Evolutionary conservation across 331 rosid species (phyloP).

Genomic region (Cydonia oblonga): DNA sequence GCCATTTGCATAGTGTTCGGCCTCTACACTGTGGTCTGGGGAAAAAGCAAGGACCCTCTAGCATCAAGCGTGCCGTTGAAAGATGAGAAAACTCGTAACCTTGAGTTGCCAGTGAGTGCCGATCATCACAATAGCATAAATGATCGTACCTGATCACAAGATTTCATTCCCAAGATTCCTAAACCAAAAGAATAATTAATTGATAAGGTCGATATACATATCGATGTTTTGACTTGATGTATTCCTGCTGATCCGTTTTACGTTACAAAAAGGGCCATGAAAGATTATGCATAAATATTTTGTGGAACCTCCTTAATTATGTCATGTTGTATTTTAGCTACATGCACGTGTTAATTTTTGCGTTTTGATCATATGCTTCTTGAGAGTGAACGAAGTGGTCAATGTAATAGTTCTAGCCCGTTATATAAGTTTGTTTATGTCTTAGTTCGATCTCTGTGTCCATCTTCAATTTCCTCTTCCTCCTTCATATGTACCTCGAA

Average conservation of each 20-base stretch:
- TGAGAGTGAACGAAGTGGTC: constrained; percentile 1
- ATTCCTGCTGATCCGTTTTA: background rate
- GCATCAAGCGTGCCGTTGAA: constrained; percentile 6
- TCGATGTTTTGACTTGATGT: background rate
- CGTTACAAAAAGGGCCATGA: background rate
- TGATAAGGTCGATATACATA: background rate
- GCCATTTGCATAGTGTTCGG: constrained; percentile 69
- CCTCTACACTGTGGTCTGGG: constrained; percentile 89
- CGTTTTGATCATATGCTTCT: background rate
- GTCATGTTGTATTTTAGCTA: background rate
- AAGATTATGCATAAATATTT: background rate
- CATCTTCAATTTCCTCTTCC: too few relatives aligned
- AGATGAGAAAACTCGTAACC: constrained; percentile 23
- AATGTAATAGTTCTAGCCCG: background rate
- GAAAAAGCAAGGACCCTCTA: constrained; percentile 61
- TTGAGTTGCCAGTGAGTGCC: constrained; percentile 44
- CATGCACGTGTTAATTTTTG: constrained; percentile 1
- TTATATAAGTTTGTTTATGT: background rate
- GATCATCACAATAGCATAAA: background rate
- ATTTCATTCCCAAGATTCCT: background rate
- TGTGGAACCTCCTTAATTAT: background rate
- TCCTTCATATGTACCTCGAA: too few relatives aligned
- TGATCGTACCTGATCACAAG: background rate
- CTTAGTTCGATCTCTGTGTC: background rate
- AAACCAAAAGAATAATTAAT: background rate